Conservation (phyloP, 768 basidiomycete genomes). For the Chlorophyllum brunneum region DNA sequence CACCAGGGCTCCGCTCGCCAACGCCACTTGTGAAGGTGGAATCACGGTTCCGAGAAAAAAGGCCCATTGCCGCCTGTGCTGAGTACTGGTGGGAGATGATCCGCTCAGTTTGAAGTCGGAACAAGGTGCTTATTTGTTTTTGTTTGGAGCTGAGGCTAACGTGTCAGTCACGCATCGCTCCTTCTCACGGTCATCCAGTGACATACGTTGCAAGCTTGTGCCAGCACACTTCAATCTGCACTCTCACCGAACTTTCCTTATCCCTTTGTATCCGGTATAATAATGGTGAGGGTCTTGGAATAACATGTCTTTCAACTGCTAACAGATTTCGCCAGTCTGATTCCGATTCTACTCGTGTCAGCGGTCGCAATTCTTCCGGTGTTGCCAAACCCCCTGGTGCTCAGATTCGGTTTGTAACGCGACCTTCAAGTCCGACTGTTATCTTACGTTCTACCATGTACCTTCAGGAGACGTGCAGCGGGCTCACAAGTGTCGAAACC, state of each 20-base stretch:
- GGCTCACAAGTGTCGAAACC: constrained; percentile 64
- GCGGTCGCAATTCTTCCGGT: constrained; percentile 38
- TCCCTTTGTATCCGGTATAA: constrained; percentile 14
- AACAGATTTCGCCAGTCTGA: constrained; percentile 53
- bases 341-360: constrained; percentile 60
- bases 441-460: constrained; percentile 1
- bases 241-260: constrained; percentile 19
- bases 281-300: constrained; percentile 36
- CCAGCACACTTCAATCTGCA: constrained; percentile 27
- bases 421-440: background rate
- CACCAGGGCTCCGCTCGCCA: too few relatives aligned
- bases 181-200: constrained; percentile 26
- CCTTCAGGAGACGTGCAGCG: constrained; percentile 66
- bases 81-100: too few relatives aligned
- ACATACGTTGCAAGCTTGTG: constrained; percentile 19
- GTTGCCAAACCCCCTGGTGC: constrained; percentile 76
- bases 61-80: too few relatives aligned
- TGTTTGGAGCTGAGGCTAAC: constrained; percentile 15
- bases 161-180: constrained; percentile 27
- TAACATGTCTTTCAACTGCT: background rate
- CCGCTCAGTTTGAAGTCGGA: too few relatives aligned
- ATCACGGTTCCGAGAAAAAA: too few relatives aligned
- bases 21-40: too few relatives aligned
- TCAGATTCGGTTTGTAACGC: constrained; percentile 67
- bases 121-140: background rate